A percentile compares a stretch with the other conserved stretches of the same genome.
phyloP scores from a whole-genome alignment of 345 rosid species.

The Aquilaria malaccensis region DNA sequence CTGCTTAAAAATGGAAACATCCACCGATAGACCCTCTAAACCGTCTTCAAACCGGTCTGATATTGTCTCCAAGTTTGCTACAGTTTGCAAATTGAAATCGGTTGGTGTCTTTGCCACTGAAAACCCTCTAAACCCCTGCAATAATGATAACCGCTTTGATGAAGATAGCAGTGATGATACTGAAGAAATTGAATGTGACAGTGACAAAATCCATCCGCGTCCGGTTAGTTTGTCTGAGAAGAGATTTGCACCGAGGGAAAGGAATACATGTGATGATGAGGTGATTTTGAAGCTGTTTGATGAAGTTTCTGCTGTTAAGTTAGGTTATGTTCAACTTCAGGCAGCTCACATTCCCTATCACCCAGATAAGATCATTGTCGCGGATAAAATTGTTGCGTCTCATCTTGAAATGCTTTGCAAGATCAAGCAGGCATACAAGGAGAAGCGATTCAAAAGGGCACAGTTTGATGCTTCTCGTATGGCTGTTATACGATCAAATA shows the following conservation, averaged over 20 bases:
- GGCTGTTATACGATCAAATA: slow-evolving; percentile 25
- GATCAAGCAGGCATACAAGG: slow-evolving; percentile 28
- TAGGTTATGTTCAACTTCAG: slow-evolving; percentile 50
- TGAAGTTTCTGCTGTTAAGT: slow-evolving; percentile 34
- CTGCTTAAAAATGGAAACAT: slow-evolving; percentile 36
- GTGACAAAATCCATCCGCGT: slow-evolving; percentile 26
- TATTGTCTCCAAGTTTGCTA: slow-evolving; percentile 47
- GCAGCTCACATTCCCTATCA: slow-evolving; percentile 54
- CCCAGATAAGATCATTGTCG: slow-evolving; percentile 46
- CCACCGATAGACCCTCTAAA: slow-evolving; percentile 23
- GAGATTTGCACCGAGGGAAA: not conserved
- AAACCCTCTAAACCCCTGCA: slow-evolving; percentile 6
- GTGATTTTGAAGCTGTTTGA: slow-evolving; percentile 37
- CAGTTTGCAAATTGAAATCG: slow-evolving; percentile 53
- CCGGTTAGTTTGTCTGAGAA: slow-evolving; percentile 10
- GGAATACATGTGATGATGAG: slow-evolving; percentile 15
- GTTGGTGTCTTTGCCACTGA: slow-evolving; percentile 44
- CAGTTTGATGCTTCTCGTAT: slow-evolving; percentile 24
- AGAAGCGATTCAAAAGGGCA: slow-evolving; percentile 14
- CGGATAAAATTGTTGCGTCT: slow-evolving; percentile 41
- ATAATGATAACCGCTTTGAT: slow-evolving; percentile 10
- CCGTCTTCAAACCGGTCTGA: slow-evolving; percentile 42
- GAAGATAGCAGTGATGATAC: slow-evolving; percentile 24
- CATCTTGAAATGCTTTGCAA: slow-evolving; percentile 38
- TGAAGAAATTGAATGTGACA: slow-evolving; percentile 21